Evolutionary conservation across 176 grass and related monocot species (phyloP), one percentile per base, ranked within the genome.

Genomic region (Phragmites australis): DNA sequence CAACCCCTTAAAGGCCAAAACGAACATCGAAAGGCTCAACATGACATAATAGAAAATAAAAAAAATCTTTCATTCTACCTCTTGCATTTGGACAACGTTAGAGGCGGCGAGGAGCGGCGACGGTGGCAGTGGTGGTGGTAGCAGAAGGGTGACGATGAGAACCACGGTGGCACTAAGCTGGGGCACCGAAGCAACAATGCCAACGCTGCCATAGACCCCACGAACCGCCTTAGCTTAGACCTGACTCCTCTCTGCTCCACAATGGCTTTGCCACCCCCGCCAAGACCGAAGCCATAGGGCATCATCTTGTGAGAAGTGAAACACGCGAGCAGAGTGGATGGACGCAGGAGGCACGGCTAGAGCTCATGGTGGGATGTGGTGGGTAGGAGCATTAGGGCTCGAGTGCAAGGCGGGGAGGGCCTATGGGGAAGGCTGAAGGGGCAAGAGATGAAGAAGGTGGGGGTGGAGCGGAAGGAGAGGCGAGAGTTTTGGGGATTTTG

Each of bases 201-300:
- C 40, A 84, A 56, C 85, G 83, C 54, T 74, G 83, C 82, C 91
- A 90, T 88, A 56, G 78, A 82, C 6, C 31, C 42, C 27, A 74
- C 75, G 54, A 85, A 54, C 54, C 82, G 79, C 88, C 74, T 84
- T 88, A 88, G 63, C 52, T 63, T 65, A 73, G 34, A 83, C 48
- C 21, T 23, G 4, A 43, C 43, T 16, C 14, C 40, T 53, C 47
- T 40, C 78, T 76, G 62, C 75, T n/a, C 57, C 2, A n/a, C 52
- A 8, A 11, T 10, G 23, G 48, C 52, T 0, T 32, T 55, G 19
- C 47, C n/a, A 9, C 19, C 48, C 45, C 31, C 26, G 78, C 43
- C 48, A 60, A 78, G 21, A 14, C 75, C 68, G 69, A 84, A 57
- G 78, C 86, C 29, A 30, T 63, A 71, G 46, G 73, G 42, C 77